phyloP scores from a whole-genome alignment of 2,329 filamentous ascomycete genomes.

The Penicillium freii region DNA sequence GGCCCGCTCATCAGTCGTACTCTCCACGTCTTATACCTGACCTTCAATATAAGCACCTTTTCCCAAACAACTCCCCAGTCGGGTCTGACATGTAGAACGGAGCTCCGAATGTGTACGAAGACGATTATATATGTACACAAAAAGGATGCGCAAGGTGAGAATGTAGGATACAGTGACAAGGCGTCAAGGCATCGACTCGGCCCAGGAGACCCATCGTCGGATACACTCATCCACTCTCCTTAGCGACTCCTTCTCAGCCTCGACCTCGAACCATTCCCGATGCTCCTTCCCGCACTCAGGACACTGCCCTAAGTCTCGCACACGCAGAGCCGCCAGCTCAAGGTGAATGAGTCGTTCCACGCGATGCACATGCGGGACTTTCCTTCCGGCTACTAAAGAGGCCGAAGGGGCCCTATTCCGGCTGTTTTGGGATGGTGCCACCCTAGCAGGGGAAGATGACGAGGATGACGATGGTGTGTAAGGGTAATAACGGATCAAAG shows the following conservation, averaged over 20 bases:
- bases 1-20: not conserved
- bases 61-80: too few species aligned
- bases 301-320: slow-evolving; percentile 62
- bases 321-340: slow-evolving; percentile 66
- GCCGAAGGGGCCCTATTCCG: slow-evolving; percentile 2
- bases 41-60: not conserved
- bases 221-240: slow-evolving; percentile 70
- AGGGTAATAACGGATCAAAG: slow-evolving; percentile 87
- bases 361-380: slow-evolving; percentile 80
- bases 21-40: not conserved
- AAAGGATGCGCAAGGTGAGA: too few species aligned
- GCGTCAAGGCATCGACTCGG: slow-evolving; percentile 43
- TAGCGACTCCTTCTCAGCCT: slow-evolving; percentile 69
- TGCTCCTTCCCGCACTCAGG: slow-evolving; percentile 79
- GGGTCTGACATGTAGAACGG: not conserved
- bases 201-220: slow-evolving; percentile 83
- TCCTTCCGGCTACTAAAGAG: slow-evolving; percentile 48
- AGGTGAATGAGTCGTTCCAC: slow-evolving; percentile 90
- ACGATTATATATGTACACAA: too few species aligned
- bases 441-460: slow-evolving; percentile 19
- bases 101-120: not conserved
- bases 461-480: slow-evolving; percentile 51
- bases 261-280: slow-evolving; percentile 92
- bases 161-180: not conserved
- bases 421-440: not conserved